phyloP scores from a whole-genome alignment of 2,329 filamentous ascomycete genomes.

The Penicillium sp. region DNA sequence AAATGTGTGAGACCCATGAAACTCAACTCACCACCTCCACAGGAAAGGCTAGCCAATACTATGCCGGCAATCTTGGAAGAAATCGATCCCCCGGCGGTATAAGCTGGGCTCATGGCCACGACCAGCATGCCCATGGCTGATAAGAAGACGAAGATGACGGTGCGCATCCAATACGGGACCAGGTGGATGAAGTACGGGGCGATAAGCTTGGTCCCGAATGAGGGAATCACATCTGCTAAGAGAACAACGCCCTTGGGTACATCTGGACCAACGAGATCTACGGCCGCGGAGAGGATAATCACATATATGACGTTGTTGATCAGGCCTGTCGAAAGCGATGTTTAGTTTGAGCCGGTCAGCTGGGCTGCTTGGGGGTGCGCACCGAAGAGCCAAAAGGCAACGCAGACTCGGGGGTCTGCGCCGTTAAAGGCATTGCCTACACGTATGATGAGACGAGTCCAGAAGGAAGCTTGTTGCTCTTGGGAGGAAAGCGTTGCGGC shows the following conservation, averaged over 20 bases:
- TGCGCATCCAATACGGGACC: constrained; percentile 72
- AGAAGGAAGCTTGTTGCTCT: constrained; percentile 58
- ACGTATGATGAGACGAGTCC: constrained; percentile 68
- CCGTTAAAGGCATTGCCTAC: constrained; percentile 61
- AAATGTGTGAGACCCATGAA: constrained; percentile 90
- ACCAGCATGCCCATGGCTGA: constrained; percentile 86
- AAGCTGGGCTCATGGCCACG: constrained; percentile 71
- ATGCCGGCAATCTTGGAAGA: constrained; percentile 76
- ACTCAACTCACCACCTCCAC: constrained; percentile 82
- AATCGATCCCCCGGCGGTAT: constrained; percentile 57
- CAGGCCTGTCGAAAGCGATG: constrained; percentile 54
- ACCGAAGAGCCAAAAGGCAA: constrained; percentile 96
- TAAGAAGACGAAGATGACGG: constrained; percentile 68
- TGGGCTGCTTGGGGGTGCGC: constrained; percentile 24
- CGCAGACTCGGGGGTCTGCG: constrained; percentile 65
- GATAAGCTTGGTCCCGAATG: constrained; percentile 80
- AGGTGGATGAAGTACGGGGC: constrained; percentile 92
- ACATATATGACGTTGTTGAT: constrained; percentile 99
- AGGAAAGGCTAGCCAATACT: constrained; percentile 76
- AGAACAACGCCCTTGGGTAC: constrained; percentile 90
- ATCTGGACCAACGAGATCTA: constrained; percentile 83
- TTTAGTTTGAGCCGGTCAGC: constrained; percentile 2
- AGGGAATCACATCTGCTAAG: constrained; percentile 86
- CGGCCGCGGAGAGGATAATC: constrained; percentile 88
- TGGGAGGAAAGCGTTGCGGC: constrained; percentile 47